Percentiles rank a stretch among this genome's conserved stretches.
Evolutionary conservation across 257 asterid genomes (phyloP).

Genomic region (Capsicum pubescens): DNA sequence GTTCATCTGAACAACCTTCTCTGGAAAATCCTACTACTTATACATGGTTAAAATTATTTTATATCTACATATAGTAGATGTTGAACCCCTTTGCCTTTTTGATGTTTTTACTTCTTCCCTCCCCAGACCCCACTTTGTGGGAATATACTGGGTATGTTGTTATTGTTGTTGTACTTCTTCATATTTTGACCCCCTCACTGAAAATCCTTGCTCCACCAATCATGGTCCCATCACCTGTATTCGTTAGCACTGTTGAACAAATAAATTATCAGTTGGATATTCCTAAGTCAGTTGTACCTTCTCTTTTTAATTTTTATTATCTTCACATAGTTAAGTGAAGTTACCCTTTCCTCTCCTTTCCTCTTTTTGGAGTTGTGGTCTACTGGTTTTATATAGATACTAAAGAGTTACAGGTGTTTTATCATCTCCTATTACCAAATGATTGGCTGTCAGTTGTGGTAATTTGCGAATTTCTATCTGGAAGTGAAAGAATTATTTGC

Average conservation of each 20-base stretch:
- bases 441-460: background rate
- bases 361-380: background rate
- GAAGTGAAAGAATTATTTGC: background rate
- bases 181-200: too few relatives aligned
- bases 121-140: too few relatives aligned
- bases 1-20: too few relatives aligned
- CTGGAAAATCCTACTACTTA: too few relatives aligned
- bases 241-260: background rate
- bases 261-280: constrained; percentile 1
- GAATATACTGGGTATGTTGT: too few relatives aligned
- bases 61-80: too few relatives aligned
- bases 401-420: background rate
- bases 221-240: background rate
- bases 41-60: too few relatives aligned
- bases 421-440: background rate
- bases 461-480: constrained; percentile 1
- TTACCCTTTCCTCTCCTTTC: background rate
- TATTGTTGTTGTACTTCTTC: too few relatives aligned
- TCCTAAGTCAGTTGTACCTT: background rate
- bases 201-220: too few relatives aligned
- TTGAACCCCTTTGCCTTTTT: too few relatives aligned
- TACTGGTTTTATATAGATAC: background rate
- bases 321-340: background rate
- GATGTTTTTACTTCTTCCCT: too few relatives aligned
- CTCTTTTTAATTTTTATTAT: background rate